phyloP scores from a whole-genome alignment of 2,329 filamentous ascomycete genomes.

The Berkeleyomyces rouxiae region DNA sequence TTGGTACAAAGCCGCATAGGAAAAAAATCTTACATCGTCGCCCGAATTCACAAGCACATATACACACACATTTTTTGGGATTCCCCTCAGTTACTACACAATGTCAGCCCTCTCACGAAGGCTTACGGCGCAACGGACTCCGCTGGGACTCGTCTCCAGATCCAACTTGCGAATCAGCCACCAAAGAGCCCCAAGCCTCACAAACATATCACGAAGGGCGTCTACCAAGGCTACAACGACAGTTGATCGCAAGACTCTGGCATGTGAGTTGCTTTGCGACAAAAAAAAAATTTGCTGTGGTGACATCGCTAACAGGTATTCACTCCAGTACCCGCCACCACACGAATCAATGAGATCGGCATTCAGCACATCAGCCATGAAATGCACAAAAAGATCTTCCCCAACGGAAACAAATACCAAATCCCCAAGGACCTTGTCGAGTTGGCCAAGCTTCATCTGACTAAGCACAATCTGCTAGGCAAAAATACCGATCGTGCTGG shows the following conservation, averaged over 20 bases:
- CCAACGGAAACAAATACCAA: conserved; percentile 31
- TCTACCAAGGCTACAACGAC: conserved; percentile 5
- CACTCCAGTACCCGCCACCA: conserved; percentile 30
- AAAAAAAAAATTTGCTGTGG: neutral
- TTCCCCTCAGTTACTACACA: neutral
- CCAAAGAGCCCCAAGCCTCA: neutral
- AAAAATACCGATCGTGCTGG: conserved; percentile 67
- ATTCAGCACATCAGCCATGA: conserved; percentile 83
- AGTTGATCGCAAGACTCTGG: conserved; percentile 20
- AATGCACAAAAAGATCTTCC: conserved; percentile 73
- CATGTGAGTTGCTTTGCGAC: conserved; percentile 22
- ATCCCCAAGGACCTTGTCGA: conserved; percentile 53
- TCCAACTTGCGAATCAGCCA: neutral
- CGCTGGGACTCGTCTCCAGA: neutral
- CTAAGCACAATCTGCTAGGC: conserved; percentile 69
- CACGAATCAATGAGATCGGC: conserved; percentile 80
- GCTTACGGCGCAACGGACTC: neutral
- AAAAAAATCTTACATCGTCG: neutral
- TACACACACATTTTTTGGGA: neutral
- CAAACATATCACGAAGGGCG: neutral
- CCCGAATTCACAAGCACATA: neutral
- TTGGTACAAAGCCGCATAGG: too few relatives aligned
- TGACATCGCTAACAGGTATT: conserved; percentile 13
- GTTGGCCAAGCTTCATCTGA: conserved; percentile 67
- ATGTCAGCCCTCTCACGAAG: neutral